Evolutionary conservation across 768 basidiomycete genomes (phyloP).

Genomic region (Hygrophorus russula): DNA sequence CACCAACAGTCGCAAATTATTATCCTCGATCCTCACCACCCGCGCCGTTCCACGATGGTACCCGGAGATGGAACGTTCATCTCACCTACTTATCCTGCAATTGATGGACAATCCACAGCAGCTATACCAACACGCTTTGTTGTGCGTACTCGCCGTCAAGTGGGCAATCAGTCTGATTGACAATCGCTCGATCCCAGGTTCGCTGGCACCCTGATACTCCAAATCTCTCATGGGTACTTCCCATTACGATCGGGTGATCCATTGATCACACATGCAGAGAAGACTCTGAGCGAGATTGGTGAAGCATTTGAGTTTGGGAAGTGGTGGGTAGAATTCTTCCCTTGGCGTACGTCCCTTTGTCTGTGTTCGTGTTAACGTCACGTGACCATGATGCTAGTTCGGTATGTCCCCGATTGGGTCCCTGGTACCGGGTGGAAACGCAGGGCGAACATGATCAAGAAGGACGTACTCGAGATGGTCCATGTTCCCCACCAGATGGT

Average conservation of each 20-base stretch:
- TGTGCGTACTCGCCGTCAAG: too few relatives aligned
- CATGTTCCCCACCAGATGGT: conserved; percentile 33
- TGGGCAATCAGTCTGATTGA: too few relatives aligned
- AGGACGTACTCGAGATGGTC: conserved; percentile 26
- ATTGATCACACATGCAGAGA: conserved; percentile 42
- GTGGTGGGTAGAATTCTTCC: conserved; percentile 40
- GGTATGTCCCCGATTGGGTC: conserved; percentile 42
- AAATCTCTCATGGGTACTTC: neutral
- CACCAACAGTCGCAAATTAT: too few relatives aligned
- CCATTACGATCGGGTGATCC: conserved; percentile 20
- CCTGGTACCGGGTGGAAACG: conserved; percentile 45
- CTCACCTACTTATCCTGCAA: too few relatives aligned
- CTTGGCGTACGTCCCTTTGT: conserved; percentile 13
- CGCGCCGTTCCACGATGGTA: too few relatives aligned
- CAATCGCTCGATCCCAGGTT: too few relatives aligned
- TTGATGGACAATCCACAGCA: too few relatives aligned
- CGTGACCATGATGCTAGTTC: conserved; percentile 16
- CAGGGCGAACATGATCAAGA: conserved; percentile 29
- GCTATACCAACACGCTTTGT: too few relatives aligned
- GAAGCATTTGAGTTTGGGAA: conserved; percentile 40
- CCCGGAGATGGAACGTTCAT: too few relatives aligned
- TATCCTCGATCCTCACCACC: too few relatives aligned
- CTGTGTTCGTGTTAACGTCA: conserved; percentile 19
- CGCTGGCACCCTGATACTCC: neutral
- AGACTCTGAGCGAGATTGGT: conserved; percentile 37